Percentiles rank a stretch among this genome's conserved stretches.
Conservation (phyloP, 2,329 filamentous ascomycete genomes). For the Berkeleyomyces basicola region DNA sequence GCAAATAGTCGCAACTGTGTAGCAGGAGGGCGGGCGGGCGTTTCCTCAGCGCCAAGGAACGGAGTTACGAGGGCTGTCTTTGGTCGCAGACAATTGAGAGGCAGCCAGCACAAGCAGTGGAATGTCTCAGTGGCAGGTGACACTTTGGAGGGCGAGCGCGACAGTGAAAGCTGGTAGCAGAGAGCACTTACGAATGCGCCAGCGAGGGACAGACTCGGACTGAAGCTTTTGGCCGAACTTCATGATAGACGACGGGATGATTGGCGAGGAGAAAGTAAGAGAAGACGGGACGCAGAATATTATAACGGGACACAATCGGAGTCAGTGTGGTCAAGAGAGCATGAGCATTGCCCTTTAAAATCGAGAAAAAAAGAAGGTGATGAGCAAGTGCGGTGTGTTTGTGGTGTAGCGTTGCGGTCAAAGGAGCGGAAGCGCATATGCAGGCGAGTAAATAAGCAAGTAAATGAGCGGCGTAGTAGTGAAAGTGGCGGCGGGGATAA, state of each 20-base stretch:
- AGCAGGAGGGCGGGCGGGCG: background rate
- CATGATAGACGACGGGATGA: conserved; percentile 17
- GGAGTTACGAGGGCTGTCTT: background rate
- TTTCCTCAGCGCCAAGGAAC: background rate
- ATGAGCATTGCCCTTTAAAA: background rate
- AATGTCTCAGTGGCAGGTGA: background rate
- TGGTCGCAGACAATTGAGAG: background rate
- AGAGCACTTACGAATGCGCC: conserved; percentile 13
- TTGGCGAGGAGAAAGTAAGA: background rate
- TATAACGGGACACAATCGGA: background rate
- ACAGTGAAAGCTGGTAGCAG: background rate
- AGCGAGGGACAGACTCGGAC: conserved; percentile 13
- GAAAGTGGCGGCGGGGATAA: background rate
- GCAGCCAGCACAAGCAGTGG: background rate
- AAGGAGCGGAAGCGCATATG: background rate
- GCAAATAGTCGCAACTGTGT: background rate
- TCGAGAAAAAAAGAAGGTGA: background rate
- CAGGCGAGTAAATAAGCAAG: background rate
- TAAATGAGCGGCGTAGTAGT: background rate
- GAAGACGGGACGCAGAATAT: background rate
- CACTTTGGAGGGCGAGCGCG: background rate
- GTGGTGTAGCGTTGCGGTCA: background rate
- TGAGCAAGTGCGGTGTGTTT: background rate
- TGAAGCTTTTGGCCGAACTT: conserved; percentile 23
- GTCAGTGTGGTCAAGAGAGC: background rate